Percentiles rank a stretch among this genome's conserved stretches.
phyloP scores from a whole-genome alignment of 768 basidiomycete species.

The Tulasnella sp. region DNA sequence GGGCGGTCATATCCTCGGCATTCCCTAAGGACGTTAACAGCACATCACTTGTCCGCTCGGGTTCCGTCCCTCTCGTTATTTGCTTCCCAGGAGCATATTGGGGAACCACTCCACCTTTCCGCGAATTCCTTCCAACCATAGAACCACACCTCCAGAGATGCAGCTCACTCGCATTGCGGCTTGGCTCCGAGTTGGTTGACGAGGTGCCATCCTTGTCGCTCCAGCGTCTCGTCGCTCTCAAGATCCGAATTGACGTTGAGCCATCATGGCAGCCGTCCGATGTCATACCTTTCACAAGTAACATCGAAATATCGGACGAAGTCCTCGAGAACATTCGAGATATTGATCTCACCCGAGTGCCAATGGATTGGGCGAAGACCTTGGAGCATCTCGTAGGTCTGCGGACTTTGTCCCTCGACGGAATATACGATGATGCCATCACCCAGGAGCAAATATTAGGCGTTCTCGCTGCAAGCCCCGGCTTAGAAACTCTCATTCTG shows the following conservation, averaged over 20 bases:
- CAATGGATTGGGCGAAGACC: not conserved
- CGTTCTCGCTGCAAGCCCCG: not conserved
- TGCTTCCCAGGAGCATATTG: not conserved
- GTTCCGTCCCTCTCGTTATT: not conserved
- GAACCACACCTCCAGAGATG: not conserved
- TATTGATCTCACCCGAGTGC: not conserved
- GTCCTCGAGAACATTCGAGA: not conserved
- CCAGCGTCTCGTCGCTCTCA: not conserved
- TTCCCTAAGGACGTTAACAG: not conserved
- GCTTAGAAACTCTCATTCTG: not conserved
- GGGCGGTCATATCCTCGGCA: not conserved
- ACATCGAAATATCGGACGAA: not conserved
- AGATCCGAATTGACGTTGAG: not conserved
- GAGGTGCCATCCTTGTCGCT: not conserved
- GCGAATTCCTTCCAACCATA: not conserved
- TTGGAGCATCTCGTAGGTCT: not conserved
- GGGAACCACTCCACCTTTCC: not conserved
- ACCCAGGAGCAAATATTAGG: not conserved
- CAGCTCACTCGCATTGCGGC: not conserved
- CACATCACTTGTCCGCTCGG: not conserved
- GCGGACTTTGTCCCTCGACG: not conserved
- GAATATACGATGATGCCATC: not conserved
- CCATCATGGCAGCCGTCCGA: not conserved
- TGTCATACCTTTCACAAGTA: not conserved
- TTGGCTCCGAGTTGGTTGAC: not conserved